Evolutionary conservation across 2,329 filamentous ascomycete genomes (phyloP).

Genomic region (Neofusicoccum umdonicola): DNA sequence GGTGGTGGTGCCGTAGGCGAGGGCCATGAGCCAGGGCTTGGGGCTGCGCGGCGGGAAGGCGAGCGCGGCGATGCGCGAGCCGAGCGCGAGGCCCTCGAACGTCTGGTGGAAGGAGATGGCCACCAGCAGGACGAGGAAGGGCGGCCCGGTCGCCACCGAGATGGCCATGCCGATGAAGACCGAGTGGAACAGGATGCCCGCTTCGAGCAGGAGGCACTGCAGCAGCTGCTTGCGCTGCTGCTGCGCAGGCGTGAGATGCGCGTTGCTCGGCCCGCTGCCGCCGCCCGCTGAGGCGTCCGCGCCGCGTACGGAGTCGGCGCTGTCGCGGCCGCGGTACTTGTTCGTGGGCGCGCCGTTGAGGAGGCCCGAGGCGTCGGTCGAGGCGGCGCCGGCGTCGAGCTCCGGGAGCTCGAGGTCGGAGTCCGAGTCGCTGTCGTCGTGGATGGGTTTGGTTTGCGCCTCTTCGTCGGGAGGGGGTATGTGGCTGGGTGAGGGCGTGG

Average conservation of each 20-base stretch:
- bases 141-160: slow-evolving; percentile 63
- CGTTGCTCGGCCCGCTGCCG: no score
- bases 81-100: slow-evolving; percentile 68
- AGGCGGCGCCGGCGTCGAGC: slow-evolving; percentile 25
- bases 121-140: slow-evolving; percentile 64
- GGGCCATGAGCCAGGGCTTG: slow-evolving; percentile 70
- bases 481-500: slow-evolving; percentile 18
- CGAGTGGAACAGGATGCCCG: slow-evolving; percentile 76
- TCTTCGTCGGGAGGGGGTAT: neutral
- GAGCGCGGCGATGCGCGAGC: slow-evolving; percentile 67
- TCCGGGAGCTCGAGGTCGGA: slow-evolving; percentile 32
- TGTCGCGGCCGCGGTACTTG: slow-evolving; percentile 19
- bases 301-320: neutral
- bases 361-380: slow-evolving; percentile 32
- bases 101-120: slow-evolving; percentile 72
- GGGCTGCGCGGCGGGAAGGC: slow-evolving; percentile 67
- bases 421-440: slow-evolving; percentile 31
- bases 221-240: slow-evolving; percentile 62
- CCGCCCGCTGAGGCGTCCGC: neutral
- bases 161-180: slow-evolving; percentile 74
- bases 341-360: slow-evolving; percentile 26
- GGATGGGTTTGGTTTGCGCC: slow-evolving; percentile 6
- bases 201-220: slow-evolving; percentile 73
- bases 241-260: slow-evolving; percentile 17
- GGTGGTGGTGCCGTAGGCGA: slow-evolving; percentile 61